These are phyloP conservation scores for Penicillium thymicola DNA, from an alignment of 2,329 filamentous ascomycete species.

Conservation along the genomic window DNA sequence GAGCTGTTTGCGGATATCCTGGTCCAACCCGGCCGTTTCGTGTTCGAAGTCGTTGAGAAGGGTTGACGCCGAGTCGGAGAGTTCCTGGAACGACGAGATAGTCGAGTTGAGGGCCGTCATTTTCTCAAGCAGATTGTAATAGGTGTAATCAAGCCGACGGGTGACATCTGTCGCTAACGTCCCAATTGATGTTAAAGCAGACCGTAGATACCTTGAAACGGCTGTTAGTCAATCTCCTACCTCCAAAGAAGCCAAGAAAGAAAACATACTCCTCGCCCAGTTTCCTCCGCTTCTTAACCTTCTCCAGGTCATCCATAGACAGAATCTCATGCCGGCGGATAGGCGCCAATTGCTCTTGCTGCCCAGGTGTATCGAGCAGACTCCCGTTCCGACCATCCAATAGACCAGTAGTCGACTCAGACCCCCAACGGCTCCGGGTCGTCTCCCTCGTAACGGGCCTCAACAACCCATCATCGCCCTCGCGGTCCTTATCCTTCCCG, in stretches of 20 bases:
- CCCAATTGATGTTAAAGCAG: slow-evolving; percentile 36
- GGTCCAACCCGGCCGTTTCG: slow-evolving; percentile 35
- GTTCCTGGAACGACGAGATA: slow-evolving; percentile 42
- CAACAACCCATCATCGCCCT: slow-evolving; percentile 30
- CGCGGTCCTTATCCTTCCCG: slow-evolving; percentile 31
- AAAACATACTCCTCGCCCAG: slow-evolving; percentile 67
- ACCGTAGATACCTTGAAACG: slow-evolving; percentile 31
- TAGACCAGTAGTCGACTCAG: slow-evolving; percentile 28
- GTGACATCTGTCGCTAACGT: slow-evolving; percentile 43
- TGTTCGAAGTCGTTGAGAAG: slow-evolving; percentile 40
- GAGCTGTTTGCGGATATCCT: slow-evolving; percentile 39
- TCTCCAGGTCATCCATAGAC: slow-evolving; percentile 36
- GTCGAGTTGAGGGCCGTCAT: slow-evolving; percentile 40
- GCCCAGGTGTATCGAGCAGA: slow-evolving; percentile 27
- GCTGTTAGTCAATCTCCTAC: background rate
- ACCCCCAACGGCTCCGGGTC: slow-evolving; percentile 33
- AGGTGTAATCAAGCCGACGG: slow-evolving; percentile 47
- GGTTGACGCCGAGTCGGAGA: slow-evolving; percentile 35
- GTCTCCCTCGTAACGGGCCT: slow-evolving; percentile 32
- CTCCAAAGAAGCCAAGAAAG: background rate
- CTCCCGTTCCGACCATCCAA: slow-evolving; percentile 30
- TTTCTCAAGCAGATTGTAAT: slow-evolving; percentile 48
- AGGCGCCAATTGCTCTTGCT: slow-evolving; percentile 25
- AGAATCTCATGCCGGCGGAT: slow-evolving; percentile 30
- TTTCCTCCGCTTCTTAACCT: slow-evolving; percentile 63